Evolutionary conservation across 148 eudicot genomes (phyloP).

Genomic region (Camellia granthamiana): DNA sequence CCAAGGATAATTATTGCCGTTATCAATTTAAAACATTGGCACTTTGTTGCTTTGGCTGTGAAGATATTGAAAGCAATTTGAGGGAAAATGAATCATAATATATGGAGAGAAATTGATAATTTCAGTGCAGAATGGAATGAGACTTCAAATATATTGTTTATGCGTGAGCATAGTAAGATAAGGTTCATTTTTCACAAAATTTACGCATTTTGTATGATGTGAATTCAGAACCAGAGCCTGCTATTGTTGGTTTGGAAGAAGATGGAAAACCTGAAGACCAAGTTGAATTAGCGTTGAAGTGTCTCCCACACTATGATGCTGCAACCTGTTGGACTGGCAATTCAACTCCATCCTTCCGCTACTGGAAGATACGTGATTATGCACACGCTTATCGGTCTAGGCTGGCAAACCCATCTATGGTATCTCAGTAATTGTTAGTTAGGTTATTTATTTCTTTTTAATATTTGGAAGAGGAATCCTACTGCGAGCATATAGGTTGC

Average conservation of each 20-base stretch:
- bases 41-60: not conserved
- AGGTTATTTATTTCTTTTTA: constrained; percentile 1
- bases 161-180: not conserved
- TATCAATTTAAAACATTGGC: constrained; percentile 2
- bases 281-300: constrained; percentile 61
- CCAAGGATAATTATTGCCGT: not conserved
- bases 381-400: constrained; percentile 76
- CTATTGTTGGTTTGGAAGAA: constrained; percentile 61
- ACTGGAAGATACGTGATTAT: constrained; percentile 97
- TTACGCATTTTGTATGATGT: constrained; percentile 19
- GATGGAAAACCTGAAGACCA: constrained; percentile 68
- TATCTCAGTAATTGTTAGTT: constrained; percentile 23
- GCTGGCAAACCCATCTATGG: constrained; percentile 79
- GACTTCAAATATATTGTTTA: not conserved
- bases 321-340: constrained; percentile 49
- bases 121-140: not conserved
- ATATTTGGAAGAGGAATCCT: constrained; percentile 1
- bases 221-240: constrained; percentile 60
- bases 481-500: constrained; percentile 57
- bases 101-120: not conserved
- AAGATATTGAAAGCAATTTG: not conserved
- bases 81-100: not conserved
- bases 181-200: not conserved
- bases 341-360: constrained; percentile 52
- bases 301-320: constrained; percentile 73